Conservation (phyloP, 345 rosid species). For the Euphorbia pulcherrima region DNA sequence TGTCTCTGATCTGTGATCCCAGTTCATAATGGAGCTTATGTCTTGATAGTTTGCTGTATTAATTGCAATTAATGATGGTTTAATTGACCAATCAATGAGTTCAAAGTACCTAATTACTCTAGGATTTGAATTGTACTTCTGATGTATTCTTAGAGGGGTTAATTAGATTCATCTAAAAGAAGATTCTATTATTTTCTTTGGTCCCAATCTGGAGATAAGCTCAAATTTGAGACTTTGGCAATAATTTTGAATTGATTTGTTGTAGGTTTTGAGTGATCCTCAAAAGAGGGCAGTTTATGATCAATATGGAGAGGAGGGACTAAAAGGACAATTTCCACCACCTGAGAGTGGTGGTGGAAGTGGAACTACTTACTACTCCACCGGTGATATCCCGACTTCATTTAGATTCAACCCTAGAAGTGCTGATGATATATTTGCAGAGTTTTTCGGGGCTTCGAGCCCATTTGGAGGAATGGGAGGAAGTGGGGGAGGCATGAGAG, state of each 20-base stretch:
- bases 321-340: conserved; percentile 26
- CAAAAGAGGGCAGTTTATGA: conserved; percentile 29
- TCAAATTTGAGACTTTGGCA: no score
- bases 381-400: conserved; percentile 20
- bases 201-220: no score
- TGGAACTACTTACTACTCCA: conserved; percentile 16
- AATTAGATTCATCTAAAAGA: no score
- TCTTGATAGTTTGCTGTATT: no score
- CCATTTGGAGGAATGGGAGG: conserved; percentile 25
- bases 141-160: no score
- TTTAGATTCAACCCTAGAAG: conserved; percentile 24
- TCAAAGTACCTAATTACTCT: no score
- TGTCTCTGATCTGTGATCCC: no score
- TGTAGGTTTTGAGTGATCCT: conserved; percentile 27
- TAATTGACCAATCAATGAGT: no score
- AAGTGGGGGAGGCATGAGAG: conserved; percentile 22
- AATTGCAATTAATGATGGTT: no score
- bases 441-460: conserved; percentile 22
- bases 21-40: no score
- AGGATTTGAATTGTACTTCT: no score
- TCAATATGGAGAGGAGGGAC: conserved; percentile 33
- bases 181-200: not conserved
- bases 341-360: conserved; percentile 12
- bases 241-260: not conserved
- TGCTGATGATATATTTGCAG: conserved; percentile 23